phyloP scores from a whole-genome alignment of 2,329 filamentous ascomycete species.

The Aspergillus caelatus region DNA sequence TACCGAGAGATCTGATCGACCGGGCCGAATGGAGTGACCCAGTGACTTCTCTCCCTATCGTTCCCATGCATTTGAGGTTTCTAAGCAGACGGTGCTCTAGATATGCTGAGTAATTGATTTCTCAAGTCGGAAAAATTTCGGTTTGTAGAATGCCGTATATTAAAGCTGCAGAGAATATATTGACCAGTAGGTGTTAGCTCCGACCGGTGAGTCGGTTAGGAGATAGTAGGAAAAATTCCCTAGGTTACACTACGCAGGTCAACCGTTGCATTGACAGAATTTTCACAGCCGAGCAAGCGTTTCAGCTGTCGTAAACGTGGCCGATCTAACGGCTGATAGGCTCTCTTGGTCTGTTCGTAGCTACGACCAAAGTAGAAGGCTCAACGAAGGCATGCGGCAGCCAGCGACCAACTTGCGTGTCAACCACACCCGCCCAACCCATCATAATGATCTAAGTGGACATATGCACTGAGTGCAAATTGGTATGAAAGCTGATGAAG shows the following conservation, averaged over 20 bases:
- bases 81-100: not conserved
- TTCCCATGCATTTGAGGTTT: not conserved
- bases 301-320: not conserved
- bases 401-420: not conserved
- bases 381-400: slow-evolving; percentile 2
- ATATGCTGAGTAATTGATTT: not conserved
- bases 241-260: not conserved
- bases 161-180: not conserved
- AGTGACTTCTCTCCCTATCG: slow-evolving; percentile 1
- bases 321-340: not conserved
- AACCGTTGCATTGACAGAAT: slow-evolving; percentile 5
- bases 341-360: not conserved
- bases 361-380: not conserved
- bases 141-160: not conserved
- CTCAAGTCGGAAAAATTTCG: not conserved
- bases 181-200: not conserved
- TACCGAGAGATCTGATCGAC: slow-evolving; percentile 18
- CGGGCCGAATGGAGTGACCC: slow-evolving; percentile 17
- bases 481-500: not conserved
- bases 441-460: not conserved
- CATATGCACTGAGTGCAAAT: not conserved
- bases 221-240: not conserved
- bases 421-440: not conserved
- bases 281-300: slow-evolving; percentile 2
- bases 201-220: not conserved